Evolutionary conservation across 1,139 yeast genomes (phyloP), one percentile per base, ranked within the genome.

Genomic region (Zhuliangozyma blackwelliae): DNA sequence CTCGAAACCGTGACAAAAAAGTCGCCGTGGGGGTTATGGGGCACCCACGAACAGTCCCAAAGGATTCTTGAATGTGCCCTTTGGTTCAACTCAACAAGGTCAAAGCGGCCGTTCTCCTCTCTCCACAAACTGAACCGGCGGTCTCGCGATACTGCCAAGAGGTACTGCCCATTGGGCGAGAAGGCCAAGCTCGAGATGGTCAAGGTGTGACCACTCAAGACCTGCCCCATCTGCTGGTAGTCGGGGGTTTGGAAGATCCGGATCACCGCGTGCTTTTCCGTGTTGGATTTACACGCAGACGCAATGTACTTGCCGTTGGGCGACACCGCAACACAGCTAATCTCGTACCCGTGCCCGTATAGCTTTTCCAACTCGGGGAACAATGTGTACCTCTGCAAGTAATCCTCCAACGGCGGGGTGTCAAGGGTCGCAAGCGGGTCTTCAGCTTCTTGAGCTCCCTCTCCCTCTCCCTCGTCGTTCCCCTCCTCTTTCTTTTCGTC

Each of bases 261-360:
- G 28, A 92, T 75, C 11, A 82, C 95, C 0, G 97, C 96, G 60
- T 92, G 97, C 45, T 79, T 79, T 26, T 78, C 74, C 7, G 80
- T 77, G 56, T 92, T 92, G 8, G 97, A 90, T 44, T 82, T 77
- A 65, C 97, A 92, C n/a, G 97, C 87, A 8, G 95, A 80, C 1
- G 96, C 96, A 34, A 90, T 72, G 25, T 84, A 59, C 28, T 62
- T 58, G n/a, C 79, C 75, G 50, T 75, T 79, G 10, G 82, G 80
- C 4, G 87, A 76, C 1, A 81, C 75, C 37, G 87, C 95, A 35
- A 90, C 72, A 32, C 95, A 75, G 0, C 89, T 78, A 33, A 90
- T 80, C 58, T 94, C 99, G 61, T 89, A 94, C 10, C 99, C 99
- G 58, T 94, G 99, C 0, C 98, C 98, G 53, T 92, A 94, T 34